These are phyloP conservation scores for Melanogaster broomeanus DNA, from an alignment of 768 basidiomycete genomes.

Conservation along the genomic window DNA sequence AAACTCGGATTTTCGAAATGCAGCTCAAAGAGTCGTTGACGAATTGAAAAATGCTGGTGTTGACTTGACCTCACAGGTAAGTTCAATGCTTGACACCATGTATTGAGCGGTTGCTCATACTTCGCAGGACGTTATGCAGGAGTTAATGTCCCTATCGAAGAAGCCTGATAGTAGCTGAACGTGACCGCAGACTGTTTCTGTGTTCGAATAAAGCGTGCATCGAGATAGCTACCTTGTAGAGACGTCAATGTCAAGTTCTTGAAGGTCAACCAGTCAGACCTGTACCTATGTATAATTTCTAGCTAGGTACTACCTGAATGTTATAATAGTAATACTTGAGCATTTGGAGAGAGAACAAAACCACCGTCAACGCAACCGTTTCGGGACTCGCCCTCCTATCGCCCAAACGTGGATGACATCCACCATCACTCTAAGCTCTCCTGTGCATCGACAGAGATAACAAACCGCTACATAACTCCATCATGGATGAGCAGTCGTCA, in stretches of 20 bases:
- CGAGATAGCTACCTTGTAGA: too few relatives aligned
- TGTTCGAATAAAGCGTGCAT: not conserved
- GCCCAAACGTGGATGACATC: not conserved
- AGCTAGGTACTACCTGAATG: too few relatives aligned
- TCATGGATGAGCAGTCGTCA: constrained; percentile 7
- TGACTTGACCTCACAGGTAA: constrained; percentile 56
- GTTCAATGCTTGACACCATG: constrained; percentile 12
- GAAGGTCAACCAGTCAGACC: too few relatives aligned
- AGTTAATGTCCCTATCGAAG: constrained; percentile 26
- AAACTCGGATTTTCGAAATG: constrained; percentile 53
- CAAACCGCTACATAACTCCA: too few relatives aligned
- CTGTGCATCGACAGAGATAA: too few relatives aligned
- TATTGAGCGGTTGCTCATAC: not conserved
- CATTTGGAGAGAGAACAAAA: too few relatives aligned
- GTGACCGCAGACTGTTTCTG: not conserved
- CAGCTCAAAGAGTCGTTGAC: constrained; percentile 44
- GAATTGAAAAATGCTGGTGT: constrained; percentile 62
- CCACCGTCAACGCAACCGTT: too few relatives aligned
- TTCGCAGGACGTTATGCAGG: constrained; percentile 47
- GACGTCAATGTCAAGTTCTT: too few relatives aligned
- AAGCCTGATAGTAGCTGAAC: constrained; percentile 21
- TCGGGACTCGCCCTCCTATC: not conserved
- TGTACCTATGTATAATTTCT: too few relatives aligned
- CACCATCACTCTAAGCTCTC: too few relatives aligned
- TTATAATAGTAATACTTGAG: too few relatives aligned